A percentile compares a stretch with the other conserved stretches of the same genome.
Conservation (phyloP, 2,329 filamentous ascomycete genomes). For the Aspergillus fischeri region DNA sequence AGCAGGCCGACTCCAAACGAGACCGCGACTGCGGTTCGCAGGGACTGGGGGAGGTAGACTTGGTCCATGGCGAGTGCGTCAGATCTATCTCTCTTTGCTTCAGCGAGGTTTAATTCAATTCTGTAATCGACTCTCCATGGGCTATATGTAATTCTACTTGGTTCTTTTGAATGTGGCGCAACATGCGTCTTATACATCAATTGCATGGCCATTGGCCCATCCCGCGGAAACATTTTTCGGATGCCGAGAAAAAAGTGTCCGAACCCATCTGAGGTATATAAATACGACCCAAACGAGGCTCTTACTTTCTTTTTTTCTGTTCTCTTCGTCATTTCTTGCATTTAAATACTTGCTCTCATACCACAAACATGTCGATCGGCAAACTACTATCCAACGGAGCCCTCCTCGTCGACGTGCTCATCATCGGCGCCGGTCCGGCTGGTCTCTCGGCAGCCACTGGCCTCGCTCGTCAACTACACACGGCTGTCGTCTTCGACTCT, state of each 20-base stretch:
- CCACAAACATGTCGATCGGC: neutral
- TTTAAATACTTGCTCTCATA: neutral
- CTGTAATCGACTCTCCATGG: neutral
- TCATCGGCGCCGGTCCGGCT: constrained; percentile 44
- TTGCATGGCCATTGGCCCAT: neutral
- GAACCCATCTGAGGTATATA: neutral
- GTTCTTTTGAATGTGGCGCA: too few relatives aligned
- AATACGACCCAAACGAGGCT: neutral
- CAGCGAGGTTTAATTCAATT: neutral
- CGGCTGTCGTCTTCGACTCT: constrained; percentile 44
- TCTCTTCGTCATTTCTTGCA: rapidly evolving
- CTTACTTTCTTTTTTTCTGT: too few relatives aligned
- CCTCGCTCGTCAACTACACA: constrained; percentile 39
- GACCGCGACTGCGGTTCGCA: neutral
- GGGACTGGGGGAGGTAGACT: neutral
- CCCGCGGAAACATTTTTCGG: neutral
- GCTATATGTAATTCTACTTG: neutral
- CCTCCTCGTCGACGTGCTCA: constrained; percentile 6
- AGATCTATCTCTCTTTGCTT: neutral
- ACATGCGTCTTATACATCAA: neutral
- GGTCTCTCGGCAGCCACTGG: constrained; percentile 36
- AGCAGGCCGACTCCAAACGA: neutral
- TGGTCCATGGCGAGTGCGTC: neutral
- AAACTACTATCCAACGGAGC: neutral
- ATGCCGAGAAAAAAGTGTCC: neutral